Evolutionary conservation across 2,329 filamentous ascomycete genomes (phyloP).

Genomic region (Chrysoporthe deuterocubensis): DNA sequence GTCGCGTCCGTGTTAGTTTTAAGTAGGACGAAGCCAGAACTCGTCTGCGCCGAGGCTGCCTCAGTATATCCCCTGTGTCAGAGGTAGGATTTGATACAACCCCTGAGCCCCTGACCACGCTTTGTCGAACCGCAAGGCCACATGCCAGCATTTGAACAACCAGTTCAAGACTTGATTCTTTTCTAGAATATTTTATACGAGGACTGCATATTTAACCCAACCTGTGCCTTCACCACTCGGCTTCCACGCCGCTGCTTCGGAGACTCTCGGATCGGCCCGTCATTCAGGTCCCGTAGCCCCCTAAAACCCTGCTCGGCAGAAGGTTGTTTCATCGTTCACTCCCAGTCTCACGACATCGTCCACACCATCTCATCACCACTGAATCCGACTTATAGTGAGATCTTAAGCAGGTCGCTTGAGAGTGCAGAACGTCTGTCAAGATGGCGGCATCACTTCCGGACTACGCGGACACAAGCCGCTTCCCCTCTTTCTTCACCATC

Average conservation of each 20-base stretch:
- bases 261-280: constrained; percentile 12
- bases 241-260: neutral
- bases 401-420: neutral
- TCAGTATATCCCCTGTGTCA: neutral
- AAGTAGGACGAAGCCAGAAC: too few relatives aligned
- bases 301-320: constrained; percentile 6
- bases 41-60: neutral
- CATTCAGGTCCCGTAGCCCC: neutral
- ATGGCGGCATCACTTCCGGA: constrained; percentile 36
- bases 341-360: neutral
- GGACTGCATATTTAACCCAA: too few relatives aligned
- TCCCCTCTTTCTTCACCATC: constrained; percentile 39
- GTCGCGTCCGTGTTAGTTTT: too few relatives aligned
- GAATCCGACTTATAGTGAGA: neutral
- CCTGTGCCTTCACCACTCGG: neutral
- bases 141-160: neutral
- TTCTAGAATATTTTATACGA: neutral
- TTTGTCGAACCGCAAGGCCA: neutral
- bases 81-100: constrained; percentile 6
- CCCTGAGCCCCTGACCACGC: neutral
- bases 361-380: neutral
- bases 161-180: neutral
- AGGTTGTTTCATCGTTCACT: constrained; percentile 24
- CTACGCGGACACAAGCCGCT: constrained; percentile 35
- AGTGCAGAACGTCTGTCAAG: neutral